A percentile compares a stretch with the other conserved stretches of the same genome.
phyloP scores from a whole-genome alignment of 257 asterid species.

The Lavandula angustifolia region DNA sequence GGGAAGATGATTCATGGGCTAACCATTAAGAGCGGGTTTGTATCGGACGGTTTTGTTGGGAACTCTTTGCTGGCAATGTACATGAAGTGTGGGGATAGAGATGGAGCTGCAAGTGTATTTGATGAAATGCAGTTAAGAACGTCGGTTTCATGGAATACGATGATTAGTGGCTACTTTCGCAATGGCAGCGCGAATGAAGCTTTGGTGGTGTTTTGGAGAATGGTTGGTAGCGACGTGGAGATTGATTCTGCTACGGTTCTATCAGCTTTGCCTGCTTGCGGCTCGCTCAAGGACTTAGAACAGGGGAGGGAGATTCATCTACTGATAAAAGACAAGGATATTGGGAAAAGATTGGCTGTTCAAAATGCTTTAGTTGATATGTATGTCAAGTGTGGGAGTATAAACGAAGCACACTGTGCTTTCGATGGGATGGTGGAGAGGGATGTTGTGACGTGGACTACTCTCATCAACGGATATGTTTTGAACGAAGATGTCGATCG shows the following conservation, averaged over 20 bases:
- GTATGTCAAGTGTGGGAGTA: constrained; percentile 74
- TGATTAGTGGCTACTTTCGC: constrained; percentile 80
- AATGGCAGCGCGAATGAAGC: constrained; percentile 60
- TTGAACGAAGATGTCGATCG: constrained; percentile 39
- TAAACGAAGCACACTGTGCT: constrained; percentile 61
- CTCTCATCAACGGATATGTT: constrained; percentile 73
- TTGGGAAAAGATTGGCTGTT: constrained; percentile 56
- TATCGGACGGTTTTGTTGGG: constrained; percentile 56
- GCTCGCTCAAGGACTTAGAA: constrained; percentile 55
- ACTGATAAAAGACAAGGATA: constrained; percentile 46
- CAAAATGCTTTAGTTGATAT: constrained; percentile 78
- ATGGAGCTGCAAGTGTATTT: constrained; percentile 64
- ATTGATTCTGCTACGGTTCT: constrained; percentile 73
- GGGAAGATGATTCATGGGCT: constrained; percentile 74
- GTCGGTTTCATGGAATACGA: constrained; percentile 84
- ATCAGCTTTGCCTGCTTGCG: constrained; percentile 86
- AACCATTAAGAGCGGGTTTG: constrained; percentile 53
- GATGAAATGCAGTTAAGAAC: constrained; percentile 51
- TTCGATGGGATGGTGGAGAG: constrained; percentile 60
- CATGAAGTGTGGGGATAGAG: constrained; percentile 71
- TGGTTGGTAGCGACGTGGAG: constrained; percentile 58
- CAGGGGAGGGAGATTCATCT: constrained; percentile 64
- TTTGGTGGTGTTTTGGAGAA: constrained; percentile 46
- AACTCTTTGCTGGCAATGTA: constrained; percentile 87
- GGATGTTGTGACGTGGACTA: constrained; percentile 89